Evolutionary conservation across 176 grass and related monocot genomes (phyloP), one percentile per base, ranked within the genome.

Genomic region (Lolium perenne): DNA sequence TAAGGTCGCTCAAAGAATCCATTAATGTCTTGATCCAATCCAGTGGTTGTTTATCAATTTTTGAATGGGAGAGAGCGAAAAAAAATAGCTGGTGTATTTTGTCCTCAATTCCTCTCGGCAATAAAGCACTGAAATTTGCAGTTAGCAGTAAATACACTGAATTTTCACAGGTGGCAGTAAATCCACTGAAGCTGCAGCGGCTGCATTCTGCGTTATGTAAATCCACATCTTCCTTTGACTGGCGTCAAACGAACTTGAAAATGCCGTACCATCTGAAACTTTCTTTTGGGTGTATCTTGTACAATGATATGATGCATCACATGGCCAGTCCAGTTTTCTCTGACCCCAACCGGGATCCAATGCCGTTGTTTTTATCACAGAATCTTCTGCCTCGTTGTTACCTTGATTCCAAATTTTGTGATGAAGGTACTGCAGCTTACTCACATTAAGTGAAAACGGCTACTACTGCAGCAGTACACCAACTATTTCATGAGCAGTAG

Each of bases 281-380:
- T 40, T 46, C 14, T 40, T 71, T 83, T 82, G 80, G 62, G 69
- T 38, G 65, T 12, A 56, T 79, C 76, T 17, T 85, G 67, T 54
- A 26, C 67, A 83, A 57, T 84, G 76, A 74, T 79, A 48, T 23
- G 58, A 74, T 58, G 67, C 77, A 58, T 18, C 76, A 85, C 47
- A 84, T 89, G 82, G 43, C 38, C 55, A 73, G 15, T 61, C 20
- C 43, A 54, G 70, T 63, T 22, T 29, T 69, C 62, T 43, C 49
- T 76, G 25, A 60, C 13, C 51, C 51, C 51, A 77, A 58, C 41
- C 16, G 6, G 71, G 53, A 81, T 86, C 79, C 73, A 55, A 82
- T 57, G 84, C 14, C 18, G 29, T 41, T 53, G 10, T 67, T 22
- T 23, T 59, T 41, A 41, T 77, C 1, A 18, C 20, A 32, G 15